Evolutionary conservation across 345 rosid species (phyloP), one percentile per base, ranked within the genome.

Genomic region (Lepidium sativum): DNA sequence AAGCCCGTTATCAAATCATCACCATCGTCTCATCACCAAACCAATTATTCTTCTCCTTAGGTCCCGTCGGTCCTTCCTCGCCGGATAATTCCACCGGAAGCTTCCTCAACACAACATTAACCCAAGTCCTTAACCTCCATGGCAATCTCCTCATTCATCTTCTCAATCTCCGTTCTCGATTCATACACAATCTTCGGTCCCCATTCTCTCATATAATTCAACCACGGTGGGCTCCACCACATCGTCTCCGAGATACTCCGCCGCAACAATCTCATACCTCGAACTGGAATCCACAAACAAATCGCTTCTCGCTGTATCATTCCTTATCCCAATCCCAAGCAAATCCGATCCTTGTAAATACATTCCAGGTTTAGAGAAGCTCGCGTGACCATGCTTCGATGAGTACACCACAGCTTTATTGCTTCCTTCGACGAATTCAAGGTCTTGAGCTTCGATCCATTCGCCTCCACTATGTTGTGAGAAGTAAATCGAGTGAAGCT

Each of bases 21-120:
- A 86, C 44, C 91, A 77, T 50, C 98, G n/a, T 83, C 69, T 87
- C 98, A 10, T 92, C 97, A 10, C 96, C 96, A 9, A 70, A 66
- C 96, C 96, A 89, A 62, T 84, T 87, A 73, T 86, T 83, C 84
- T 89, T 92, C 79, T 89, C 95, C 80, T 87, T 92, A 0, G 97
- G 96, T 32, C 98, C 98, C 5, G 97, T 87, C 15, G 97, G 96
- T 18, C 97, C 98, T 66, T 83, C 88, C 70, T 89, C 98, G 16
- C 89, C 88, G n/a, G 40, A 84, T 12, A 89, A 78, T 75, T 86
- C 95, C 29, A 75, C 42, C 6, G 92, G 97, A 33, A 90, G 73
- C 81, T 81, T 83, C 12, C 25, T 50, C 41, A 92, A 51, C 12
- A 80, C 75, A 27, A 54, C 76, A 54, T 73, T 62, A 66, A 66